These are phyloP conservation scores for Helotiales sp. DNA, from an alignment of 2,329 filamentous ascomycete genomes.

Conservation along the genomic window DNA sequence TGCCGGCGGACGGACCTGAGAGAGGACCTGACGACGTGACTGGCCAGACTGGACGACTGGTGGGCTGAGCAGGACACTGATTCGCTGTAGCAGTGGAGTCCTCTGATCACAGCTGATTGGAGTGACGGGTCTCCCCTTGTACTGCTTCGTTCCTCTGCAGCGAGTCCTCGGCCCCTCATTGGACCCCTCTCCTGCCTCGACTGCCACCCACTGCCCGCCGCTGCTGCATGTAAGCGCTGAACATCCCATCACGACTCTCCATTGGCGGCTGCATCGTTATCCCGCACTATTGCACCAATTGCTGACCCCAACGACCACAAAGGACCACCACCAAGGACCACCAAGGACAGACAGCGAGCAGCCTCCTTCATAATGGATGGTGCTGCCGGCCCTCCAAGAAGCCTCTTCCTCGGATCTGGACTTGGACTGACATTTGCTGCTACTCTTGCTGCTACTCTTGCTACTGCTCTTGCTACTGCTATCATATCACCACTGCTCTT, in stretches of 20 bases:
- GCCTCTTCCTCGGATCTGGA: constrained; percentile 7
- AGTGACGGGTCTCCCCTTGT: not conserved
- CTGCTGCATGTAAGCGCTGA: constrained; percentile 32
- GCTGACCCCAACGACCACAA: constrained; percentile 13
- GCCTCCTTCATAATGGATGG: constrained; percentile 26
- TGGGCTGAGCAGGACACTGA: not conserved
- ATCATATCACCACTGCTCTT: too few relatives aligned
- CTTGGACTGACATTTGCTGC: not conserved
- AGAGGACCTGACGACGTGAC: not conserved
- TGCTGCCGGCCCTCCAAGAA: constrained; percentile 23
- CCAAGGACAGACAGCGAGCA: not conserved
- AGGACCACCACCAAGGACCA: not conserved
- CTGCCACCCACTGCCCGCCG: too few relatives aligned
- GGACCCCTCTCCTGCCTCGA: constrained; percentile 2
- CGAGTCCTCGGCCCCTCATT: not conserved
- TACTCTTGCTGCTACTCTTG: not conserved
- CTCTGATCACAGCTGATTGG: not conserved
- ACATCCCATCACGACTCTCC: constrained; percentile 17
- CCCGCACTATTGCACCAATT: constrained; percentile 15
- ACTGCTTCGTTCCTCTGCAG: not conserved
- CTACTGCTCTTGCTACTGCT: not conserved
- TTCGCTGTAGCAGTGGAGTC: too few relatives aligned
- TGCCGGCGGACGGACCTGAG: constrained; percentile 5
- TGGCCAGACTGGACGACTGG: constrained; percentile 4
- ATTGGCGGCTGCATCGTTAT: constrained; percentile 21